Base-by-base conservation (phyloP, 495 filamentous ascomycete genomes). In the Saxophila tyrrhenica region DNA sequence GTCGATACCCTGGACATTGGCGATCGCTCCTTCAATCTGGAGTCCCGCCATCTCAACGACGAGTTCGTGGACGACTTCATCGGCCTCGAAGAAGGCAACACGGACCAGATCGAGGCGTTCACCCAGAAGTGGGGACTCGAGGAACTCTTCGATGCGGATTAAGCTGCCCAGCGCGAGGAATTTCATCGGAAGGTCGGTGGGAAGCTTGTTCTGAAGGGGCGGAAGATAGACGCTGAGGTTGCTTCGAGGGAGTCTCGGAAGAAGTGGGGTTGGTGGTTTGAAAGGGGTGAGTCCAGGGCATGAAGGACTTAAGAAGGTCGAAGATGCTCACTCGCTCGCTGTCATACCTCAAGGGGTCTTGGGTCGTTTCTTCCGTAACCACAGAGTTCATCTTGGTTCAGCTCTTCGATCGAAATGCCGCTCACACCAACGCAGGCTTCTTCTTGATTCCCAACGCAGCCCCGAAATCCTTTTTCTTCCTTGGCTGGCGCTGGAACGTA, bases 401-500 rank as follows among this genome's bases (percentile, higher is more conserved):
- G 29, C 29, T 13, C 5, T 13, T 5, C 5, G 29, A 35, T 35
- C 29, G 29, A 13, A 13, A 35, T 35, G 13, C 29, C 29, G 7
- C n/a, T 41, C 35, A 51, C 49, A 51, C 49, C 17, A 51, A 32
- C 19, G 49, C n/a, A 19, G 49, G 49, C 49, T 51, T 94, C 77
- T 89, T 94, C 76, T 95, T 97, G 64, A 95, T 96, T 0, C 90
- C 90, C 57, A 95, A 64, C 24, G 80, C 68, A 25, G 82, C 82
- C 10, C 75, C 66, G 49, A 82, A 73, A 51, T 86, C 80, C 73
- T 89, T 91, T 69, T 91, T 95, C 66, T 86, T 82, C 74, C 89
- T 94, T 56, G 86, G 79, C 23, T 81, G 78, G 53, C 84, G 73
- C 63, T 86, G 85, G 67, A 95, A 94, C 2, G 75, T 80, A 13